phyloP scores from a whole-genome alignment of 1,284 basidiomycete species.

The Papiliotrema laurentii region DNA sequence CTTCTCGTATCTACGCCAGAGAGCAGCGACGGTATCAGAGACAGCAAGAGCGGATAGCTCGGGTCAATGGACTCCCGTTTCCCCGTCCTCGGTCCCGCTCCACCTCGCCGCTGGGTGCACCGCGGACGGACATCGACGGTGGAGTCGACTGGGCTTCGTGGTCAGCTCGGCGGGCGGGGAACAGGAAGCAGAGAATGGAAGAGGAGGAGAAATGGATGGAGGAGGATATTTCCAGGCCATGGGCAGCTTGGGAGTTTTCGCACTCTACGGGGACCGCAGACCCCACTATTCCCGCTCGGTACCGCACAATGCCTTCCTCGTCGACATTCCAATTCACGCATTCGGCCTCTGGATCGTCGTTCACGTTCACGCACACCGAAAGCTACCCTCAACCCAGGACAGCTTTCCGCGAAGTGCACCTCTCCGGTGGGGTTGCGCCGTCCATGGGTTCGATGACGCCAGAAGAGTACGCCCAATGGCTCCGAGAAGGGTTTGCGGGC shows the following conservation, averaged over 20 bases:
- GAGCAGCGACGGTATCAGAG: slow-evolving; percentile 20
- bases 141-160: background rate
- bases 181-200: slow-evolving; percentile 13
- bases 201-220: slow-evolving; percentile 20
- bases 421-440: too few relatives aligned
- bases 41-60: slow-evolving; percentile 20
- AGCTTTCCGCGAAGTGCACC: too few relatives aligned
- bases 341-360: too few relatives aligned
- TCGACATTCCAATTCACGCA: too few relatives aligned
- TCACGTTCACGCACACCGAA: too few relatives aligned
- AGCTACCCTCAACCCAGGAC: too few relatives aligned
- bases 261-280: too few relatives aligned
- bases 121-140: slow-evolving; percentile 14
- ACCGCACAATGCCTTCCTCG: too few relatives aligned
- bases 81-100: slow-evolving; percentile 15
- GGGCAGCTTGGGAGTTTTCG: background rate
- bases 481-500: slow-evolving; percentile 24
- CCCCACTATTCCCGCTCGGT: too few relatives aligned
- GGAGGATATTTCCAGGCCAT: background rate
- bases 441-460: too few relatives aligned
- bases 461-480: slow-evolving; percentile 22
- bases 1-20: slow-evolving; percentile 21
- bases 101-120: slow-evolving; percentile 16
- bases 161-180: slow-evolving; percentile 3
- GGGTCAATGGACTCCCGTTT: slow-evolving; percentile 30